Evolutionary conservation across 495 filamentous ascomycete species (phyloP), one percentile per base, ranked within the genome.

Genomic region (Mycothermus thermophilus): DNA sequence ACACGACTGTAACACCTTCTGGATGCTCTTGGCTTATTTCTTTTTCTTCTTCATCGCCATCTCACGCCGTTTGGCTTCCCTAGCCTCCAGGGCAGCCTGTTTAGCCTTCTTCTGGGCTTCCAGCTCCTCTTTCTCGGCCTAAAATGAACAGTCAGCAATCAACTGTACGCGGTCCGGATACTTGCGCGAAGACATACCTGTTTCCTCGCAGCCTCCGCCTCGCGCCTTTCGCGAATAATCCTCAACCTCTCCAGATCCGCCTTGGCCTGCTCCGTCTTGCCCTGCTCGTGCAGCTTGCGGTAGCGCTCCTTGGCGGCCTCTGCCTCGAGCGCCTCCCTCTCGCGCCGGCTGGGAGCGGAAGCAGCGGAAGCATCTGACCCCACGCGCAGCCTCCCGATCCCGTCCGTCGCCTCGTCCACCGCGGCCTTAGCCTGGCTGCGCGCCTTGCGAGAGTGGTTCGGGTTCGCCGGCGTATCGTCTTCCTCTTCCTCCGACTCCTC

Each of bases 261-360:
- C 46, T 79, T 80, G 14, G 88, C 90, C 66, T 96, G 83, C 35
- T 97, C 92, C 25, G 90, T 95, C 71, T 95, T 95, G 36, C 90
- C 90, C 47, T 84, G 84, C 37, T 84, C 84, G 48, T 97, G 90
- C 44, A 96, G 54, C 67, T 95, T 94, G 69, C 79, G 70, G 50
- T 94, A 96, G 35, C 78, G 69, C 66, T 94, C 87, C 50, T 83
- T 83, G 7, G 83, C 83, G 55, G 84, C 80, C 43, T 80, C 76
- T 0, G 87, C 86, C 63, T 93, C 77, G 17, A 92, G 43, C 0
- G 90, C 83, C 63, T 96, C 90, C 11, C 86, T 69, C 72, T 96
- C 88, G 25, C 80, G 73, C 19, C 88, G 71, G 33, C 75, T 85
- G 24, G 63, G 52, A n/a, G n/a, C n/a, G n/a, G n/a, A n/a, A n/a